Evolutionary conservation across 352 stramenopile species (phyloP).

Genomic region (Elongisporangium undulatum): DNA sequence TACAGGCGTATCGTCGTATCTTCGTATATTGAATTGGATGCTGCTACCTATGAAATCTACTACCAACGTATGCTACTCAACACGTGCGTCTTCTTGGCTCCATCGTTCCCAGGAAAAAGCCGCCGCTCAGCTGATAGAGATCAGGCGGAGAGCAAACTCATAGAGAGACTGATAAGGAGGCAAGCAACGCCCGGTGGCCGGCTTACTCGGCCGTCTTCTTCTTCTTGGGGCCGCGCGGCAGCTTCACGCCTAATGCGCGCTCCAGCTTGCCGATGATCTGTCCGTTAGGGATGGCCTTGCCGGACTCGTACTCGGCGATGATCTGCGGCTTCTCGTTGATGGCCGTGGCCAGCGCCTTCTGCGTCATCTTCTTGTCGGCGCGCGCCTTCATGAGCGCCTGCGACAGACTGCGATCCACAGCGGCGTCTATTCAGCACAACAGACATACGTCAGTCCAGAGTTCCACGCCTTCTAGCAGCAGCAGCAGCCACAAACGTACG

Average conservation of each 20-base stretch:
- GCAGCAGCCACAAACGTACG: conserved; percentile 29
- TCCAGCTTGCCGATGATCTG: conserved; percentile 98
- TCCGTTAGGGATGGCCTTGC: conserved; percentile 96
- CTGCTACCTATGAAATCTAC: not conserved
- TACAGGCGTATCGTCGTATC: not conserved
- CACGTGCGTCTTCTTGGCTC: not conserved
- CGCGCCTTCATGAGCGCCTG: conserved; percentile 95
- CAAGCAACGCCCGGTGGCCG: conserved; percentile 3
- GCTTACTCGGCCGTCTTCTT: conserved; percentile 39
- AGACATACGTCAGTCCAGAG: not conserved
- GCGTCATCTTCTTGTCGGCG: conserved; percentile 97
- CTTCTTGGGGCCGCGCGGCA: conserved; percentile 78
- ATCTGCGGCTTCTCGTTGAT: conserved; percentile 97
- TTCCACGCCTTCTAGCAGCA: conserved; percentile 2
- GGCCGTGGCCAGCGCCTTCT: conserved; percentile 95
- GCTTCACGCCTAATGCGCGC: conserved; percentile 87
- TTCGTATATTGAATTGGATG: not conserved
- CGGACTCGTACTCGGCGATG: conserved; percentile 96
- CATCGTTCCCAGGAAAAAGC: not conserved
- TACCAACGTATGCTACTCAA: not conserved
- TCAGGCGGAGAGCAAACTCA: not conserved
- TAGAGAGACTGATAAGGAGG: not conserved
- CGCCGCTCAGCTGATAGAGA: not conserved
- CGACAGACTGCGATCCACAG: conserved; percentile 81
- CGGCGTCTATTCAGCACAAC: conserved; percentile 30